Conservation (phyloP, 257 asterid genomes). For the Eustoma russellianum region DNA sequence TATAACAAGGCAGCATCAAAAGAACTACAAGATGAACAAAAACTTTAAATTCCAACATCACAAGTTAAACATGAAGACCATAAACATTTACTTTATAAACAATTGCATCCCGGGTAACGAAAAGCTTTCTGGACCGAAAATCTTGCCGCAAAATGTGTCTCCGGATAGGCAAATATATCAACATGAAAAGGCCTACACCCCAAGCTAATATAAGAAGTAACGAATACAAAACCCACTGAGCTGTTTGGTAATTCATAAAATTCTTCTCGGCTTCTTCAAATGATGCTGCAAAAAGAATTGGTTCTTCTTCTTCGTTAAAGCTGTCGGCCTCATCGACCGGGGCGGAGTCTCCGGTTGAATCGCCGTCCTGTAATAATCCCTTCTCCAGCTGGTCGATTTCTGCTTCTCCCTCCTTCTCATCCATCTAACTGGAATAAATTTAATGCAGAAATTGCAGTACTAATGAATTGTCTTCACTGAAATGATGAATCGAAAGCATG, state of each 20-base stretch:
- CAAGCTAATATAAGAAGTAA: slow-evolving; percentile 49
- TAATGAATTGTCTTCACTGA: no score
- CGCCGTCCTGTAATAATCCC: slow-evolving; percentile 32
- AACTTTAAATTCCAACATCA: neutral
- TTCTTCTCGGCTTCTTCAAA: slow-evolving; percentile 49
- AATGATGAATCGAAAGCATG: no score
- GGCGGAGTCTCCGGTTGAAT: slow-evolving; percentile 3
- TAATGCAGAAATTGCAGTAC: no score
- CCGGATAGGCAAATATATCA: slow-evolving; percentile 60
- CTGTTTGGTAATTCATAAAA: slow-evolving; percentile 51
- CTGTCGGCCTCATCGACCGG: slow-evolving; percentile 12
- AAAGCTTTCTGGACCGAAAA: slow-evolving; percentile 58
- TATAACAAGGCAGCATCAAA: neutral
- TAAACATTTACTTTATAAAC: slow-evolving; percentile 44
- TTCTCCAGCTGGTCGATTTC: slow-evolving; percentile 48
- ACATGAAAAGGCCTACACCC: slow-evolving; percentile 76
- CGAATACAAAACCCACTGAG: slow-evolving; percentile 53
- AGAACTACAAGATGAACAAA: neutral
- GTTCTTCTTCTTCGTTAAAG: slow-evolving; percentile 23
- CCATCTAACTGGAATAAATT: slow-evolving; percentile 23
- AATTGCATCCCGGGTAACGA: slow-evolving; percentile 46
- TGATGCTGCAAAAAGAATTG: slow-evolving; percentile 50
- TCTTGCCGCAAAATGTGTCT: slow-evolving; percentile 46
- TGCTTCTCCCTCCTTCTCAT: slow-evolving; percentile 21
- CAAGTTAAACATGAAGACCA: neutral